These are phyloP conservation scores for Pezicula neosporulosa DNA, from an alignment of 2,329 filamentous ascomycete genomes.

Conservation along the genomic window DNA sequence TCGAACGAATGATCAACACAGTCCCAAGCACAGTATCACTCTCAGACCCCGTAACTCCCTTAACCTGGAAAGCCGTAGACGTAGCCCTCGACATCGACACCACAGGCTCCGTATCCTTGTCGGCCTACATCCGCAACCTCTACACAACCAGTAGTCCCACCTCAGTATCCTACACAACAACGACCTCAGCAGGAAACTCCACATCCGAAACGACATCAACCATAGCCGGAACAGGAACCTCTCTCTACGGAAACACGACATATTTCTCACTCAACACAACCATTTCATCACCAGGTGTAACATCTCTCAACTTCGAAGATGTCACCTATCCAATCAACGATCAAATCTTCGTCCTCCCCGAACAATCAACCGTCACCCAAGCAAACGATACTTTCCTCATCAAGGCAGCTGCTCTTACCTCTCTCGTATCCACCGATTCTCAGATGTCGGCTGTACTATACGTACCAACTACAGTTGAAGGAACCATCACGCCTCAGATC, in stretches of 20 bases:
- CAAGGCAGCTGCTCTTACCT: constrained; percentile 8
- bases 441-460: constrained; percentile 8
- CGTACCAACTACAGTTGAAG: constrained; percentile 6
- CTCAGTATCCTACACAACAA: constrained; percentile 1
- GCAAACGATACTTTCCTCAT: constrained; percentile 1
- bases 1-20: constrained; percentile 9
- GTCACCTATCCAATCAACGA: constrained; percentile 9
- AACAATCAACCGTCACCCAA: constrained; percentile 3
- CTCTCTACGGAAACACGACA: constrained; percentile 2
- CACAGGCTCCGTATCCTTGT: constrained; percentile 3
- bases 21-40: constrained; percentile 5
- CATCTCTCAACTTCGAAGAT: constrained; percentile 4
- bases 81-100: constrained; percentile 1
- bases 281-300: constrained; percentile 7
- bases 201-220: background rate
- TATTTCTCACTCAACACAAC: constrained; percentile 8
- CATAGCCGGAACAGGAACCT: background rate
- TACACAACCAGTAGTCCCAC: constrained; percentile 2
- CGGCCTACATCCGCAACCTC: constrained; percentile 7
- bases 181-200: background rate
- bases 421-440: background rate
- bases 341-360: constrained; percentile 10
- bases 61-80: constrained; percentile 3
- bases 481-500: constrained; percentile 5
- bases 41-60: constrained; percentile 3